These are phyloP conservation scores for Beauveria brongniartii DNA, from an alignment of 2,329 filamentous ascomycete genomes.

Conservation along the genomic window DNA sequence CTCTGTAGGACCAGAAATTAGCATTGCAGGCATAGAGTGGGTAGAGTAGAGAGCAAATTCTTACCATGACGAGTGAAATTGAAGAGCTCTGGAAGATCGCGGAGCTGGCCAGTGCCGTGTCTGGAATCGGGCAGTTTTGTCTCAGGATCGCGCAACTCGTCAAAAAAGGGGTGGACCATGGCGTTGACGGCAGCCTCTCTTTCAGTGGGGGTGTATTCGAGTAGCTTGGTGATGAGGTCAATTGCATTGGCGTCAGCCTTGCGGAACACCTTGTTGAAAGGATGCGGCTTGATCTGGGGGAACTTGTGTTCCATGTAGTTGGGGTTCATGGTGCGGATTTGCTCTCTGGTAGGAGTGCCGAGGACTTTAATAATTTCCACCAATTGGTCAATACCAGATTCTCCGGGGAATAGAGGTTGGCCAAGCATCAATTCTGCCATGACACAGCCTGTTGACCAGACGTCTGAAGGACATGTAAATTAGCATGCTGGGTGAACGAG, in stretches of 20 bases:
- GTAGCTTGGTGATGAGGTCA: conserved; percentile 83
- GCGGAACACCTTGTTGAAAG: conserved; percentile 98
- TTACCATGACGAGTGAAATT: conserved; percentile 91
- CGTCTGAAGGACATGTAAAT: conserved; percentile 73
- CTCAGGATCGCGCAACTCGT: conserved; percentile 85
- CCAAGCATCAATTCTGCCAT: conserved; percentile 99
- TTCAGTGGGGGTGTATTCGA: conserved; percentile 97
- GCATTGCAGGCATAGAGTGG: neutral
- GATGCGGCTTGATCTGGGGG: conserved; percentile 98
- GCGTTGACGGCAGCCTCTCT: conserved; percentile 88
- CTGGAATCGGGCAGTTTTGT: conserved; percentile 92
- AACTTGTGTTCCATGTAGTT: conserved; percentile 99
- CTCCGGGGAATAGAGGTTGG: conserved; percentile 93
- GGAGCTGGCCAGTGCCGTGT: conserved; percentile 69
- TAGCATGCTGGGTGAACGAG: neutral
- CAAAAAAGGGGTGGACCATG: conserved; percentile 98
- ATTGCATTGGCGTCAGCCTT: conserved; percentile 91
- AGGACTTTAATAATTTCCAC: conserved; percentile 99
- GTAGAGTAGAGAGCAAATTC: conserved; percentile 22
- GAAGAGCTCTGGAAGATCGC: conserved; percentile 81
- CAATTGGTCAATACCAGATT: conserved; percentile 96
- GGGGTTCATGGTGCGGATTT: conserved; percentile 99
- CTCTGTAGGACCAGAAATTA: conserved; percentile 46
- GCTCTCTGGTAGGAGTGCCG: conserved; percentile 90
- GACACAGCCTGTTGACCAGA: conserved; percentile 98